Evolutionary conservation across 108 stramenopile genomes (phyloP).

Genomic region (Mayamaea pseudoterrestris): DNA sequence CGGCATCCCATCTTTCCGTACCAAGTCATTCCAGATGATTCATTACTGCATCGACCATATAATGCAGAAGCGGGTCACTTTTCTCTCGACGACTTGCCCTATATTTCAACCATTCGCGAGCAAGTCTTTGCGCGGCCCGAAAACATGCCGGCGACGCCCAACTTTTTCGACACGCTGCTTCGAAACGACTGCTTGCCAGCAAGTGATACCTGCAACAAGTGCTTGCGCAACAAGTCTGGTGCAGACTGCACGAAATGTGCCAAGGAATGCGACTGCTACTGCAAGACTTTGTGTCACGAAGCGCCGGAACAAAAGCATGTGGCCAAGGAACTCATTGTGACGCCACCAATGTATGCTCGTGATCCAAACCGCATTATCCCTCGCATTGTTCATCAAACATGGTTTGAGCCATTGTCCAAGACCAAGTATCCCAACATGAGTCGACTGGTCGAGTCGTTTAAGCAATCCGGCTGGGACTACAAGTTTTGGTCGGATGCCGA

Average conservation of each 20-base stretch:
- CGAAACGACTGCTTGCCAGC: background rate
- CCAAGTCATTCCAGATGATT: conserved; percentile 37
- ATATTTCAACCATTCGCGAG: conserved; percentile 51
- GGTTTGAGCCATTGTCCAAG: conserved; percentile 49
- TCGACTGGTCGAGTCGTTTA: conserved; percentile 60
- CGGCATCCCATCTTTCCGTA: conserved; percentile 48
- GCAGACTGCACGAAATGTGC: conserved; percentile 28
- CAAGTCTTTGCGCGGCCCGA: conserved; percentile 15
- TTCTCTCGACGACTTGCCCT: conserved; percentile 35
- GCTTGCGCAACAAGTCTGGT: conserved; percentile 42
- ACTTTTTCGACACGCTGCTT: conserved; percentile 6
- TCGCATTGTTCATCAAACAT: conserved; percentile 58
- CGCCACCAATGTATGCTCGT: conserved; percentile 38
- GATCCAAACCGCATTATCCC: conserved; percentile 55
- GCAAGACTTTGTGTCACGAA: conserved; percentile 40
- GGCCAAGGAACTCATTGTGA: conserved; percentile 35
- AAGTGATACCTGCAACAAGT: conserved; percentile 20
- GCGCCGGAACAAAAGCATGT: conserved; percentile 26
- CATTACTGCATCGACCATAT: conserved; percentile 33
- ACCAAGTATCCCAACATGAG: conserved; percentile 62
- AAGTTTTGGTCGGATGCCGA: conserved; percentile 58
- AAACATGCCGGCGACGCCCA: conserved; percentile 16
- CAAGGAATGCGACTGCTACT: conserved; percentile 47
- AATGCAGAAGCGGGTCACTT: conserved; percentile 13
- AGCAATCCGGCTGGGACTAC: conserved; percentile 67